These are phyloP conservation scores for Sequoia sempervirens DNA, from an alignment of 75 land plant genomes.

Conservation along the genomic window DNA sequence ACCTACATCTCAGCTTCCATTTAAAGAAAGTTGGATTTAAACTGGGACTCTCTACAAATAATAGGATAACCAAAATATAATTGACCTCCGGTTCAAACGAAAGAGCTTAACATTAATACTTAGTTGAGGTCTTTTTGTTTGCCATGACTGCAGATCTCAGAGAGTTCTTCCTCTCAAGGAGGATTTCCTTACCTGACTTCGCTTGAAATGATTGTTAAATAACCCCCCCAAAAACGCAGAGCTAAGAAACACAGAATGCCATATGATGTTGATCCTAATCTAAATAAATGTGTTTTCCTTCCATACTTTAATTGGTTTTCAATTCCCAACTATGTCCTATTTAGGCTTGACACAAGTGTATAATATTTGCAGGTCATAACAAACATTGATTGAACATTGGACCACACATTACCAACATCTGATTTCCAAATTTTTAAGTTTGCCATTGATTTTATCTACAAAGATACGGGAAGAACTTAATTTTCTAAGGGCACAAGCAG, in stretches of 20 bases:
- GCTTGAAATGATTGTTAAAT: no score
- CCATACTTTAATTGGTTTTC: not conserved
- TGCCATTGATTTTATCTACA: not conserved
- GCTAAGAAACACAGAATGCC: no score
- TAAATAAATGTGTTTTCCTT: not conserved
- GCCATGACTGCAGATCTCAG: not conserved
- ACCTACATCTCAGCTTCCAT: not conserved
- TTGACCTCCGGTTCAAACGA: not conserved
- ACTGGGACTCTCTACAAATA: not conserved
- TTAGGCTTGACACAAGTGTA: no score
- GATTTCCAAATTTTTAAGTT: not conserved
- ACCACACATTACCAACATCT: not conserved
- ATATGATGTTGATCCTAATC: not conserved
- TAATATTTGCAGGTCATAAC: no score
- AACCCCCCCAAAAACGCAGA: no score
- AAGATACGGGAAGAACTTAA: not conserved
- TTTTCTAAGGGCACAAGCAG: not conserved
- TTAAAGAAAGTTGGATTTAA: not conserved
- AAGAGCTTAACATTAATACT: not conserved
- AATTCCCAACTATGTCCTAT: not conserved
- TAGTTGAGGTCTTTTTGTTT: not conserved
- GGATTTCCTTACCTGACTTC: no score
- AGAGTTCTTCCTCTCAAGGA: no score
- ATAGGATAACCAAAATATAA: not conserved
- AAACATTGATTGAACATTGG: not conserved